Evolutionary conservation across 2,329 filamentous ascomycete species (phyloP).

Genomic region (Rutstroemia sp.): DNA sequence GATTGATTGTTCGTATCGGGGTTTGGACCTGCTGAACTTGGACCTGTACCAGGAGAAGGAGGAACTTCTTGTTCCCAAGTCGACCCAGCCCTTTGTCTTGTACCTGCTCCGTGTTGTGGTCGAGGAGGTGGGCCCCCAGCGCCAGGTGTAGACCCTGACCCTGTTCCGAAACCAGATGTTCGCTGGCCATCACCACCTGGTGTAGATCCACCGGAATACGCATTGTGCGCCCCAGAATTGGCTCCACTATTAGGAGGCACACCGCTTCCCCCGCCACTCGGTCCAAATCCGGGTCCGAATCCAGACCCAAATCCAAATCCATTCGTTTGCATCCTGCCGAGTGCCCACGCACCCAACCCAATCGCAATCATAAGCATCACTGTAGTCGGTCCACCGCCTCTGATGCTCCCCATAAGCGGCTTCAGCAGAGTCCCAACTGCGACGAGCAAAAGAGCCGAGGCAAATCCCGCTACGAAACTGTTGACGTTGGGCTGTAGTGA

Average conservation of each 20-base stretch:
- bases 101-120: constrained; percentile 7
- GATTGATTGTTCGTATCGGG: not conserved
- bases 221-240: constrained; percentile 15
- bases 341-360: constrained; percentile 70
- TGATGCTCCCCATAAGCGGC: constrained; percentile 62
- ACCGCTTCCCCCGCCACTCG: constrained; percentile 17
- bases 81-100: constrained; percentile 5
- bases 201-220: constrained; percentile 22
- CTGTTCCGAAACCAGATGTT: constrained; percentile 1
- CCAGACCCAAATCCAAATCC: constrained; percentile 19
- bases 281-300: constrained; percentile 26
- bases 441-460: constrained; percentile 64
- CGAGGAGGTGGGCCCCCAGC: constrained; percentile 16
- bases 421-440: constrained; percentile 66
- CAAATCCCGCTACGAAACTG: constrained; percentile 84
- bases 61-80: constrained; percentile 3
- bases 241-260: constrained; percentile 13
- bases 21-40: constrained; percentile 5
- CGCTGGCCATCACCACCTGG: constrained; percentile 10
- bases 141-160: constrained; percentile 3
- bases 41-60: constrained; percentile 11
- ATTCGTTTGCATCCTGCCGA: constrained; percentile 54
- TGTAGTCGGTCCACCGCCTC: constrained; percentile 66
- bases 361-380: constrained; percentile 64
- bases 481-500: constrained; percentile 80